These are phyloP conservation scores for Tetradesmus obliquus DNA, from an alignment of 139 green algal genomes.

Conservation along the genomic window DNA sequence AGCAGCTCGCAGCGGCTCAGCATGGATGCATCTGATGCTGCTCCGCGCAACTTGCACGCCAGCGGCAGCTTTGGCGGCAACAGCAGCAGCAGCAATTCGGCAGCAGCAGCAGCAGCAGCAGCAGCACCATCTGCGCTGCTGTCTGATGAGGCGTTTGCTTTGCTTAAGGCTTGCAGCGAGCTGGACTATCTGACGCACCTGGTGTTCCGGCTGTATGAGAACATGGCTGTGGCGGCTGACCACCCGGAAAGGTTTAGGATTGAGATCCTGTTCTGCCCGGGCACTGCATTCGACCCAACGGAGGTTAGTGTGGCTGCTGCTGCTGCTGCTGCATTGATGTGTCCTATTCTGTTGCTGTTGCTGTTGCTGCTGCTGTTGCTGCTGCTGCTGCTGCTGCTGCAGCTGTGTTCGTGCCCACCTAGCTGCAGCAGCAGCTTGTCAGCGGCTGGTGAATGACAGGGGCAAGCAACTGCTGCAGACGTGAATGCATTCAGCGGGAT, in stretches of 20 bases:
- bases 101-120: constrained; percentile 24
- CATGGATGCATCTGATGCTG: background rate
- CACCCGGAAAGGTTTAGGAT: constrained; percentile 83
- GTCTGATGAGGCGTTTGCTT: constrained; percentile 46
- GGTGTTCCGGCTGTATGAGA: constrained; percentile 80
- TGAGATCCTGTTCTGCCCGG: constrained; percentile 85
- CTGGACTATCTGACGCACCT: constrained; percentile 98
- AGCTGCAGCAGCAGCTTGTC: too few relatives aligned
- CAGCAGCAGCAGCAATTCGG: constrained; percentile 3
- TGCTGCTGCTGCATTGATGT: background rate
- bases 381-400: background rate
- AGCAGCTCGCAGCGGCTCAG: background rate
- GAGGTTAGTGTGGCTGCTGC: background rate
- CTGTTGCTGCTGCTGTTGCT: background rate
- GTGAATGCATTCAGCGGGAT: too few relatives aligned
- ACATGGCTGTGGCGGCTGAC: constrained; percentile 23
- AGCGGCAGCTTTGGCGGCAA: background rate
- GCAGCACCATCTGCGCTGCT: background rate
- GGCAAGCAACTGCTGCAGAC: too few relatives aligned
- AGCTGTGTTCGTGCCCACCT: too few relatives aligned
- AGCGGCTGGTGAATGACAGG: too few relatives aligned
- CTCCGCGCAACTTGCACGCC: background rate
- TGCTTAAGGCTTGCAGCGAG: constrained; percentile 76
- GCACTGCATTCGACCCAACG: constrained; percentile 78
- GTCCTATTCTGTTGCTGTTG: background rate